Evolutionary conservation across 1,284 basidiomycete genomes (phyloP).

Genomic region (Apiotrichum mycotoxinovorans): DNA sequence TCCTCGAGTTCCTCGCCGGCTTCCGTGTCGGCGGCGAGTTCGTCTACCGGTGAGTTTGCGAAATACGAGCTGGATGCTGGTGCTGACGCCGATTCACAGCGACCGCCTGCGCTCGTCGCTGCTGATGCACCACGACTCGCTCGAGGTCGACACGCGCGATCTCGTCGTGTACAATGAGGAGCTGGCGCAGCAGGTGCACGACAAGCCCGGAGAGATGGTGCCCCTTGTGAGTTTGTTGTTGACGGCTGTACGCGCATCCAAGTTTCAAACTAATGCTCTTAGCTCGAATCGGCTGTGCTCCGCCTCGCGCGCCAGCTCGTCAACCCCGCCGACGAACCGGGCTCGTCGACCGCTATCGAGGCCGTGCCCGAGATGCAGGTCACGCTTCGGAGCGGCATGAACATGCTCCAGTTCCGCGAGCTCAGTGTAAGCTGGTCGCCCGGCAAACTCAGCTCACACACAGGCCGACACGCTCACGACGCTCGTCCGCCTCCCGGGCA

Average conservation of each 20-base stretch:
- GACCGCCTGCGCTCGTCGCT: constrained; percentile 87
- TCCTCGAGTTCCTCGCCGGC: constrained; percentile 78
- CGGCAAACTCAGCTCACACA: constrained; percentile 10
- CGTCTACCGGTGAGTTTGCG: constrained; percentile 68
- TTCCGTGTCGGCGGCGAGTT: constrained; percentile 86
- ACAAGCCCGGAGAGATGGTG: constrained; percentile 81
- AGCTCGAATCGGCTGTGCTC: constrained; percentile 87
- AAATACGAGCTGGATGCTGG: too few relatives aligned
- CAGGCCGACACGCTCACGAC: constrained; percentile 88
- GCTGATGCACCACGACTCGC: constrained; percentile 81
- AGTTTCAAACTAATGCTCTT: background rate
- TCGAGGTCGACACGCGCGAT: constrained; percentile 90
- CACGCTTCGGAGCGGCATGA: constrained; percentile 79
- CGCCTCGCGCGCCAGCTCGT: constrained; percentile 75
- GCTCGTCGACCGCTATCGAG: constrained; percentile 40
- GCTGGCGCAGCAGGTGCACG: constrained; percentile 84
- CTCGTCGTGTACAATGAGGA: constrained; percentile 89
- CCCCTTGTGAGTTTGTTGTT: constrained; percentile 77
- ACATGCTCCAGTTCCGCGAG: constrained; percentile 90
- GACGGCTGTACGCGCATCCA: background rate
- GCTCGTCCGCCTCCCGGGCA: constrained; percentile 93
- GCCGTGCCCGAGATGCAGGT: constrained; percentile 84
- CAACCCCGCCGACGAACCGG: constrained; percentile 61
- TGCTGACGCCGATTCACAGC: constrained; percentile 52
- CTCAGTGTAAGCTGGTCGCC: constrained; percentile 57